Base-by-base conservation (phyloP, 202 grass and related monocot species). In the Carex arenaria region DNA sequence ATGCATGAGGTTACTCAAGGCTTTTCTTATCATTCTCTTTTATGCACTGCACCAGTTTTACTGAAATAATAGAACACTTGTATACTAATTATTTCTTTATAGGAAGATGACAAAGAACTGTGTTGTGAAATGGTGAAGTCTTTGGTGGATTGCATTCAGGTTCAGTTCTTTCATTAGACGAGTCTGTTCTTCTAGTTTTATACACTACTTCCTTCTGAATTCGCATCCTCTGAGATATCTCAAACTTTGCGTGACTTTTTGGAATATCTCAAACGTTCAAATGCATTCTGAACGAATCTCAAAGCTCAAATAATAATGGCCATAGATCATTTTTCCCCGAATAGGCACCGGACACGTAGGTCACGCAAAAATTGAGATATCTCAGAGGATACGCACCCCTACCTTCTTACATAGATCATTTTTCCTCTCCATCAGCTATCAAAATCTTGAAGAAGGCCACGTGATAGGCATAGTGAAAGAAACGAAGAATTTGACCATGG, bases 31-130 rank as follows among this genome's bases (percentile, higher is more conserved):
- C 15, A 19, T 63, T 36, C 23, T 10, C 80, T 23, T 66, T 77
- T 87, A 7, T 86, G 54, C 7, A 76, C 76, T 68, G 34, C 13
- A 45, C 80, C 26, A 5, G 19, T 82, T 82, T 53, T 74, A 80
- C 73, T 51, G 64, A 52, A 40, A 85, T 61, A 67, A 13, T 28
- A 83, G 70, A 83, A 89, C 78, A 32, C 61, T 83, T 77, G 56
- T 30, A 32, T 68, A 53, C 87, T 7, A 83, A 86, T 42, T 40
- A 45, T 87, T 32, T 74, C 30, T 40, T 40, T 57, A 38, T 83
- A 97, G 94, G 94, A 97, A 88, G 89, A 87, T 7, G 94, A 97
- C 54, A 86, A 87, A 65, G 89, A 97, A 91, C 89, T 97, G 66
- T 93, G 87, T 43, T 72, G 84, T 63, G 88, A 70, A 85, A 97